Conservation (phyloP, 2,329 filamentous ascomycete genomes). For the Canariomyces notabilis region DNA sequence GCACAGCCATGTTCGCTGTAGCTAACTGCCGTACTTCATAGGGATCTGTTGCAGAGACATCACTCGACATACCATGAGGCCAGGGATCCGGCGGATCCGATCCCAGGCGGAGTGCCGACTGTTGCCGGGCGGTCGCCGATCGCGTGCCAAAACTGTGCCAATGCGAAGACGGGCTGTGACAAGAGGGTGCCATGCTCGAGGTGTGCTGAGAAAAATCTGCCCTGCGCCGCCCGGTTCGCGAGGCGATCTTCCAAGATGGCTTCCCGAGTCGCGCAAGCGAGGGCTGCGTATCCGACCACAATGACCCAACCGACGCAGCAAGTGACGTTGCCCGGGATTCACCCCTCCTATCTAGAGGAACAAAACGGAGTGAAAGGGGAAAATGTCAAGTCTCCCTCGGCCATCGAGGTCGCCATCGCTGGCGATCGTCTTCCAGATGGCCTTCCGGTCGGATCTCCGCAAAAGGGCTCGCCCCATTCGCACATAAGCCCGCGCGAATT, state of each 20-base stretch:
- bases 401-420: conserved; percentile 28
- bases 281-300: conserved; percentile 30
- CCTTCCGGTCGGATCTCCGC: conserved; percentile 24
- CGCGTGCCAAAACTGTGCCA: conserved; percentile 46
- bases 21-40: conserved; percentile 24
- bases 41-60: conserved; percentile 48
- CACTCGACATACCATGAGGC: conserved; percentile 48
- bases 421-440: conserved; percentile 29
- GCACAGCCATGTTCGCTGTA: background rate
- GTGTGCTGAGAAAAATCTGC: conserved; percentile 45
- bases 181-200: conserved; percentile 46
- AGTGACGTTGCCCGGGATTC: conserved; percentile 24
- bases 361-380: conserved; percentile 26
- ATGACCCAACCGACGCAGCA: conserved; percentile 23
- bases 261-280: conserved; percentile 39
- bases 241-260: conserved; percentile 46
- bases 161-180: conserved; percentile 48
- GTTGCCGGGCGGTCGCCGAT: conserved; percentile 42
- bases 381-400: conserved; percentile 25
- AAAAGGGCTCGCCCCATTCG: conserved; percentile 30
- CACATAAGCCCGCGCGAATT: conserved; percentile 34
- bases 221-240: conserved; percentile 45
- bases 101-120: conserved; percentile 39
- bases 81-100: conserved; percentile 41
- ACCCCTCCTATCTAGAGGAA: conserved; percentile 36